These are phyloP conservation scores for Lathyrus tuberosus DNA, from an alignment of 306 rosid genomes.

Conservation along the genomic window DNA sequence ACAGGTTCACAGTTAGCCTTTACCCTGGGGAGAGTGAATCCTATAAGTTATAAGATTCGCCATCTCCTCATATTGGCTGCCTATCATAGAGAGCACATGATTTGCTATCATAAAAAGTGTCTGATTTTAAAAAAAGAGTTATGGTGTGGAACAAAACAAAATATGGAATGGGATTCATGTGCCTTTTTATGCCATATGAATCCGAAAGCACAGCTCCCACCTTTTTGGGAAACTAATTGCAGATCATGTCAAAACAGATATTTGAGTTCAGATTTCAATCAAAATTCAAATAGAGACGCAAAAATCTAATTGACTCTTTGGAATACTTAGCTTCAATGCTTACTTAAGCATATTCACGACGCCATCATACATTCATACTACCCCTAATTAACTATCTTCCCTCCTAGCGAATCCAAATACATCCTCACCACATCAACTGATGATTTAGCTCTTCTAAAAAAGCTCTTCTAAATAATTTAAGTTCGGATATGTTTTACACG, in stretches of 20 bases:
- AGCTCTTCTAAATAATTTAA: too few species aligned
- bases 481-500: too few species aligned
- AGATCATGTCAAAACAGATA: slow-evolving; percentile 4
- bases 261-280: not conserved
- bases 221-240: not conserved
- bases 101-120: not conserved
- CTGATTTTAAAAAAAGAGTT: not conserved
- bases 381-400: not conserved
- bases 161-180: not conserved
- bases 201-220: slow-evolving; percentile 12
- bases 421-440: too few species aligned
- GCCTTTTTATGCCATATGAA: slow-evolving; percentile 8
- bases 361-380: not conserved
- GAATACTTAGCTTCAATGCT: not conserved
- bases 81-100: not conserved
- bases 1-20: not conserved
- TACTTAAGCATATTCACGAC: not conserved
- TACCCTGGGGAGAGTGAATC: not conserved
- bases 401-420: not conserved
- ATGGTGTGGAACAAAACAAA: not conserved
- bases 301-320: not conserved
- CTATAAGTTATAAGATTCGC: not conserved
- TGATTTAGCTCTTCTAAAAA: too few species aligned
- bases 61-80: not conserved
- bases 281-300: not conserved